Base-by-base conservation (phyloP, 2,329 filamentous ascomycete species). In the Drechslera avenae region DNA sequence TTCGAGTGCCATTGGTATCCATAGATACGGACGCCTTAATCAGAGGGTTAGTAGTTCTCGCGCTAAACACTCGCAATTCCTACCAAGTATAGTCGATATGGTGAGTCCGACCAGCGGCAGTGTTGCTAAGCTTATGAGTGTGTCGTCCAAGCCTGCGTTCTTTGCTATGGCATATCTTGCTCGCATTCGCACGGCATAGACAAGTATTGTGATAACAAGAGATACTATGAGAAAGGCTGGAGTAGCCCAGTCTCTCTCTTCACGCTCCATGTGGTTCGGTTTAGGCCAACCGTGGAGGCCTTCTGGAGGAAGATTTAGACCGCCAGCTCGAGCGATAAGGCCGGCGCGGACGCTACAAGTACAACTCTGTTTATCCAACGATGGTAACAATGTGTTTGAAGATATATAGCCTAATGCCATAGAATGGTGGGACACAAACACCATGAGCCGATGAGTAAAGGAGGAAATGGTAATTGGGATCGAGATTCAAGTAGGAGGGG, bases 201-300 rank as follows among this genome's bases (percentile, higher is more conserved):
- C 63, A 1, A 76, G 21, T 8, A 76, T 66, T 1, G 76, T 73
- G 3, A 80, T 35, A 3, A 58, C 59, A n/a, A 75, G 63, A 26
- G 78, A 66, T 3, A 78, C 51, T 4, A 77, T 58, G 18, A 76
- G 73, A 5, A 78, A 64, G 17, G 79, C 67, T 10, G 79, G 65
- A 17, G 76, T 73, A 28, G 61, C 73, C 58, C 76, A 73, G 10
- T 77, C 77, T 53, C 77, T 73, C 21, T 73, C 76, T 12, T 66
- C 67, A 5, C 79, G 80, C 55, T 81, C 63, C 41, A 73, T 54
- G 57, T 78, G 77, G 56, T 82, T 81, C 6, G 79, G 75, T 28
- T 44, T 60, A 5, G 80, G 79, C 79, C 78, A 81, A 57, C 68
- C n/a, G n/a, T n/a, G 57, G 37, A 76, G 46, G 16, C 80, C 74